phyloP scores from a whole-genome alignment of 805 yeast genomes.

The Cyberlindnera suaveolens region DNA sequence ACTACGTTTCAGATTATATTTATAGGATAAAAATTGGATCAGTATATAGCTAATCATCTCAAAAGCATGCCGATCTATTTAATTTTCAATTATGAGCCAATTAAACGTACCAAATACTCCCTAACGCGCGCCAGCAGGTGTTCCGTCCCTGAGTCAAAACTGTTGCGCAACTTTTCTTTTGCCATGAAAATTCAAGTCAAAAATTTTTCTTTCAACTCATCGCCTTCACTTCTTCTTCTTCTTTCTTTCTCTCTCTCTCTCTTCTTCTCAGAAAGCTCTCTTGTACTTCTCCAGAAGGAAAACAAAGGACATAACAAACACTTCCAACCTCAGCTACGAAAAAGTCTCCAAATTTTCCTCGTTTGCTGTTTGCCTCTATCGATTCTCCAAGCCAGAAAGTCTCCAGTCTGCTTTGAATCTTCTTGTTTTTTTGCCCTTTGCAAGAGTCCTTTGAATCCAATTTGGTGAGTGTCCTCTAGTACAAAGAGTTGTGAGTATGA shows the following conservation, averaged over 20 bases:
- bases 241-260: slow-evolving; percentile 26
- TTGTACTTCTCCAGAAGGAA: slow-evolving; percentile 12
- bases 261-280: slow-evolving; percentile 26
- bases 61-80: not conserved
- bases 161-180: slow-evolving; percentile 7
- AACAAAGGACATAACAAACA: slow-evolving; percentile 2
- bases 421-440: not conserved
- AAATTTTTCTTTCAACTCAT: slow-evolving; percentile 3
- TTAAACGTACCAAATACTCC: not conserved
- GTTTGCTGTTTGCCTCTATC: not conserved
- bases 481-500: not conserved
- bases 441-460: no score
- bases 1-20: not conserved
- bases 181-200: slow-evolving; percentile 6
- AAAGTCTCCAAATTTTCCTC: slow-evolving; percentile 4
- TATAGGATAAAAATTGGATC: not conserved
- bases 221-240: slow-evolving; percentile 13
- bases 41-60: not conserved
- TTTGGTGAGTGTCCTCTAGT: no score
- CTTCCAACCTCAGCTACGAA: not conserved
- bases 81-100: not conserved
- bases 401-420: not conserved
- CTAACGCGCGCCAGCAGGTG: not conserved
- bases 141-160: not conserved
- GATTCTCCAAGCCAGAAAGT: not conserved